Conservation (phyloP, 2,329 filamentous ascomycete genomes). For the Botrytis sinoallii region DNA sequence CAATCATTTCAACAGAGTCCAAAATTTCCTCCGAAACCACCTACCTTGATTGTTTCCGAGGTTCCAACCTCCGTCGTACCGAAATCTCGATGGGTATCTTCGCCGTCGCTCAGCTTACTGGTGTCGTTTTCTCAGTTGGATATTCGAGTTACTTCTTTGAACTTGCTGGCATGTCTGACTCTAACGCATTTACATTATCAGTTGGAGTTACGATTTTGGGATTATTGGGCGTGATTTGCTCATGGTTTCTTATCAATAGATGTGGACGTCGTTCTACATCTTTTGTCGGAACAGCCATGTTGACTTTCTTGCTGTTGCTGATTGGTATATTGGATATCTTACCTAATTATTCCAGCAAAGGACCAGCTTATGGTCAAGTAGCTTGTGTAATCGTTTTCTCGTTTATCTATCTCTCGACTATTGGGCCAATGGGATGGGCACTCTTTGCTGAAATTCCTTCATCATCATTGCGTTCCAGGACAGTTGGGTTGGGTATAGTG, state of each 20-base stretch:
- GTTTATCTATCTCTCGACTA: slow-evolving; percentile 15
- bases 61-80: slow-evolving; percentile 27
- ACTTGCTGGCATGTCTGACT: slow-evolving; percentile 40
- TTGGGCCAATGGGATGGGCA: slow-evolving; percentile 18
- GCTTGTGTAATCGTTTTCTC: slow-evolving; percentile 16
- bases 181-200: slow-evolving; percentile 39
- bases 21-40: slow-evolving; percentile 21
- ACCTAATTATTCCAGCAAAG: slow-evolving; percentile 13
- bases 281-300: slow-evolving; percentile 7
- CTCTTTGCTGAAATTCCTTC: slow-evolving; percentile 18
- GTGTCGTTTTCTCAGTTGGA: slow-evolving; percentile 59
- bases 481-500: slow-evolving; percentile 16
- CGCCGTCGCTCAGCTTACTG: slow-evolving; percentile 43
- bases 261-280: slow-evolving; percentile 19
- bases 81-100: slow-evolving; percentile 28
- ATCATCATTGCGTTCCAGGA: slow-evolving; percentile 10
- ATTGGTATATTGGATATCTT: slow-evolving; percentile 18
- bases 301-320: slow-evolving; percentile 9
- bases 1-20: slow-evolving; percentile 28
- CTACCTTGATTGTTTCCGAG: slow-evolving; percentile 29
- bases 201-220: slow-evolving; percentile 13
- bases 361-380: slow-evolving; percentile 13
- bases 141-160: slow-evolving; percentile 49
- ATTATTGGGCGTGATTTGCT: slow-evolving; percentile 13
- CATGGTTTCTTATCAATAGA: slow-evolving; percentile 18